Conservation (phyloP, 805 yeast genomes). For the Wickerhamomyces subpelliculosus region DNA sequence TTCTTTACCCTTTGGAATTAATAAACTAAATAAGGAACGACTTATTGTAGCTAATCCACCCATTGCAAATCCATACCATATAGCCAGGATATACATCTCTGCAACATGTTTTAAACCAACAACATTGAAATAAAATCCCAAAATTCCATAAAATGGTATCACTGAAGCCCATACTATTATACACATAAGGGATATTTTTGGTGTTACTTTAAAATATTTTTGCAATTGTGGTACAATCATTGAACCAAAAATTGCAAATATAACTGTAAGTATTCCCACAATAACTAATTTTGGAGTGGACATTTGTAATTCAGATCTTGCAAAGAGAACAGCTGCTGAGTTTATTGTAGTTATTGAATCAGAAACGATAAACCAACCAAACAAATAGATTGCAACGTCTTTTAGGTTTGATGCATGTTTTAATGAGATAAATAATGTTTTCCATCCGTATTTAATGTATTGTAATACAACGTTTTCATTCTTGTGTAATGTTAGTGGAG, state of each 20-base stretch:
- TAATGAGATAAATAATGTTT: conserved; percentile 46
- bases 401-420: conserved; percentile 50
- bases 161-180: conserved; percentile 55
- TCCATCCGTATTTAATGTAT: conserved; percentile 56
- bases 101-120: conserved; percentile 56
- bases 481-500: conserved; percentile 22
- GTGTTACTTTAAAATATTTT: conserved; percentile 29
- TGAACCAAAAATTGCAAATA: conserved; percentile 66
- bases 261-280: conserved; percentile 59
- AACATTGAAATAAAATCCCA: conserved; percentile 50
- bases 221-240: conserved; percentile 42
- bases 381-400: conserved; percentile 59
- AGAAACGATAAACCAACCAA: conserved; percentile 72
- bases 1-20: conserved; percentile 72
- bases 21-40: conserved; percentile 57
- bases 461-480: conserved; percentile 13
- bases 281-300: conserved; percentile 55
- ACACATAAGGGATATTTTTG: conserved; percentile 42
- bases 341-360: conserved; percentile 75
- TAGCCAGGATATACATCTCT: conserved; percentile 64
- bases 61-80: conserved; percentile 69
- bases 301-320: conserved; percentile 66
- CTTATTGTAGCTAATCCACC: conserved; percentile 71
- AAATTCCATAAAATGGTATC: conserved; percentile 65
- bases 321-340: conserved; percentile 71